Conservation (phyloP, 108 stramenopile species). For the Heterococcus sp. region DNA sequence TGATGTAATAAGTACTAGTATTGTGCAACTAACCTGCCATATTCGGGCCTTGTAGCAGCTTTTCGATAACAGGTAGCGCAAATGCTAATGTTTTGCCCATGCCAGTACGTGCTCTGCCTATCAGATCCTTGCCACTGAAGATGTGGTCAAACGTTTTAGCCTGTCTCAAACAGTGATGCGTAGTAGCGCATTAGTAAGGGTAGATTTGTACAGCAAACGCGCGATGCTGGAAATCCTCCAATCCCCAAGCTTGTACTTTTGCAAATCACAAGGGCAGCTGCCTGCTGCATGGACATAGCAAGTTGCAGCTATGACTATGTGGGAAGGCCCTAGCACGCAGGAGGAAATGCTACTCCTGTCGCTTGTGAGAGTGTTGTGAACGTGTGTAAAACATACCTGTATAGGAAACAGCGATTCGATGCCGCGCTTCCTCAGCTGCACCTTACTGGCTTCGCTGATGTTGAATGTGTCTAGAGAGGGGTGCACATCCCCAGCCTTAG, state of each 20-base stretch:
- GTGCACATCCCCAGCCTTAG: background rate
- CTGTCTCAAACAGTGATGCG: slow-evolving; percentile 1
- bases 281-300: background rate
- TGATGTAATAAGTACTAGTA: slow-evolving; percentile 46
- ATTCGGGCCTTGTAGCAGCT: slow-evolving; percentile 49
- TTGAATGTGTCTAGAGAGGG: slow-evolving; percentile 41
- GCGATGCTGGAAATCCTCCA: background rate
- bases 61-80: slow-evolving; percentile 83
- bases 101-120: slow-evolving; percentile 93
- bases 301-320: background rate
- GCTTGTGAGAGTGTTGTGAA: no score
- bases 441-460: slow-evolving; percentile 45
- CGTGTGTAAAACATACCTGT: slow-evolving; percentile 31
- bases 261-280: background rate
- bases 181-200: no score
- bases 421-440: slow-evolving; percentile 47
- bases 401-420: slow-evolving; percentile 56
- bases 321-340: background rate
- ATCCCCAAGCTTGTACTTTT: background rate
- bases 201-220: background rate
- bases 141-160: slow-evolving; percentile 82
- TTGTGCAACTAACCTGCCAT: slow-evolving; percentile 18
- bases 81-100: slow-evolving; percentile 99
- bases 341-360: no score
- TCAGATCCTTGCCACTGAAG: slow-evolving; percentile 82